Percentiles rank a stretch among this genome's conserved stretches.
phyloP scores from a whole-genome alignment of 805 yeast genomes.

The Hyphopichia homilentoma region DNA sequence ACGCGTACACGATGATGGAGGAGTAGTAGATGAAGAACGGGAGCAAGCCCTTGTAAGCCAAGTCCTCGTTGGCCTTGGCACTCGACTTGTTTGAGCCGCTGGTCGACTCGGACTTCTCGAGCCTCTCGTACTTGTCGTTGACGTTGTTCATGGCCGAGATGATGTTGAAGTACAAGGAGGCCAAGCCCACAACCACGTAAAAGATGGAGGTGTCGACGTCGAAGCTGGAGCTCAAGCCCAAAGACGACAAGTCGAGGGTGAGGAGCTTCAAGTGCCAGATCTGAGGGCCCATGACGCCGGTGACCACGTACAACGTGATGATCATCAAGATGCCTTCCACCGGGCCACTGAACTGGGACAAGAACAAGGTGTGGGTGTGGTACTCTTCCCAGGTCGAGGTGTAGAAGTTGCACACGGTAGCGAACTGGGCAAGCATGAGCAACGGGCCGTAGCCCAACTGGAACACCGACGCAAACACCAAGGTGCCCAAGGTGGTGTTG shows the following conservation, averaged over 20 bases:
- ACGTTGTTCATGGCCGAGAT: conserved; percentile 65
- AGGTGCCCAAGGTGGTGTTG: conserved; percentile 76
- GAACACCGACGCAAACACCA: conserved; percentile 72
- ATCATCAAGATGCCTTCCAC: conserved; percentile 86
- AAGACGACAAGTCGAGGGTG: conserved; percentile 33
- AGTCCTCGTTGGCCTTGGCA: conserved; percentile 37
- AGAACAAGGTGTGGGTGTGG: conserved; percentile 77
- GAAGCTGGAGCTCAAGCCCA: conserved; percentile 22
- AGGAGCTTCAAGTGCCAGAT: conserved; percentile 55
- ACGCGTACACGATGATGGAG: conserved; percentile 44
- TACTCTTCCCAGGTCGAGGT: conserved; percentile 94
- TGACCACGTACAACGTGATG: conserved; percentile 47
- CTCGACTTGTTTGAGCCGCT: conserved; percentile 16
- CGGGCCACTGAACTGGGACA: conserved; percentile 85
- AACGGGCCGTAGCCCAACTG: conserved; percentile 69
- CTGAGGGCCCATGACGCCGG: conserved; percentile 68
- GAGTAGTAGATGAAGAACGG: conserved; percentile 64
- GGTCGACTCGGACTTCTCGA: conserved; percentile 15
- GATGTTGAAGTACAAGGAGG: conserved; percentile 61
- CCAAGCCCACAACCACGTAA: conserved; percentile 48
- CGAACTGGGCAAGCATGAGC: conserved; percentile 63
- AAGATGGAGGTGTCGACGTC: conserved; percentile 39
- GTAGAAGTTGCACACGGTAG: conserved; percentile 76
- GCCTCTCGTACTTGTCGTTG: conserved; percentile 35
- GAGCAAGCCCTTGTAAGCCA: conserved; percentile 48